A percentile compares a stretch with the other conserved stretches of the same genome.
These are phyloP conservation scores for Theobroma cacao DNA, from an alignment of 345 rosid species.

Conservation along the genomic window DNA sequence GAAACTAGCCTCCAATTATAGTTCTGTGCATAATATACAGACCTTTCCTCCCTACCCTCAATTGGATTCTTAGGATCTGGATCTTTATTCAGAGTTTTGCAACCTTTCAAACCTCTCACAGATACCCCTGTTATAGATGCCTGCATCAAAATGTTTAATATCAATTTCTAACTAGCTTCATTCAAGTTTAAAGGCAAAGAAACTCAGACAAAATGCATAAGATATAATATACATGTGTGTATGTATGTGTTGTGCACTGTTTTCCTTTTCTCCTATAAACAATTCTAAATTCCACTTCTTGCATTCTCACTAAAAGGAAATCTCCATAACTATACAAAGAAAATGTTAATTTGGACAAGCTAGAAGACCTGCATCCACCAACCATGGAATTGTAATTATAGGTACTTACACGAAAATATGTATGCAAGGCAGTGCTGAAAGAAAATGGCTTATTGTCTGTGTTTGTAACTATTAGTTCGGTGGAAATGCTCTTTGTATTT, in stretches of 20 bases:
- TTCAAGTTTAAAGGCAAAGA: constrained; percentile 1
- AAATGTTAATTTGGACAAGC: neutral
- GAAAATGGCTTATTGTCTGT: constrained; percentile 80
- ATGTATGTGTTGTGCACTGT: neutral
- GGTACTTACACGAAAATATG: constrained; percentile 74
- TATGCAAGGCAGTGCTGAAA: constrained; percentile 76
- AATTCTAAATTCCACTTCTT: neutral
- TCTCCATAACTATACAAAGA: neutral
- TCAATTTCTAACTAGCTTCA: neutral
- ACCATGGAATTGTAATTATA: neutral
- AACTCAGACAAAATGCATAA: neutral
- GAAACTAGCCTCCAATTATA: neutral
- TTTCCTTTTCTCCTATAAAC: neutral
- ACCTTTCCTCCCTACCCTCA: constrained; percentile 89
- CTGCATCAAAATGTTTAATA: constrained; percentile 37
- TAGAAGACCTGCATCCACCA: constrained; percentile 2
- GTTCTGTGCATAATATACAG: constrained; percentile 5
- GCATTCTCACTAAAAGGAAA: neutral
- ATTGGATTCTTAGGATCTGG: constrained; percentile 85
- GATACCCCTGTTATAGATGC: constrained; percentile 76
- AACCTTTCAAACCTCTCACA: constrained; percentile 79
- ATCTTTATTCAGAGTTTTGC: constrained; percentile 85
- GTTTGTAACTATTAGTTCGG: constrained; percentile 68
- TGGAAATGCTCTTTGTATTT: constrained; percentile 62
- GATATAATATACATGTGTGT: neutral